Base-by-base conservation (phyloP, 345 rosid species). In the Sonneratia alba region DNA sequence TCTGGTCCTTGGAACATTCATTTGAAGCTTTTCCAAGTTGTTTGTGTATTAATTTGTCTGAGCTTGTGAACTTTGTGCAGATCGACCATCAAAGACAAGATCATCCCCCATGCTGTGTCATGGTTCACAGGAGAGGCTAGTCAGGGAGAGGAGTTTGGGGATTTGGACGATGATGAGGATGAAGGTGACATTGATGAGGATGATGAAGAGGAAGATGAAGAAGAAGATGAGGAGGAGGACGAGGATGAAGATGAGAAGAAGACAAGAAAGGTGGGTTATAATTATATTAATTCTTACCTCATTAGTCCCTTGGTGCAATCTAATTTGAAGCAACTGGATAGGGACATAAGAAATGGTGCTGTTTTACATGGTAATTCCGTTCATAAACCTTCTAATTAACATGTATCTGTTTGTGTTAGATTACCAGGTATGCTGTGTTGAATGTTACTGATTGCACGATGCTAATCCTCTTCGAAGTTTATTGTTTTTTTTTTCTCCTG, bases 191-290 rank as follows among this genome's bases (percentile, higher is more conserved):
- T 81, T 0, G 91, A 87, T 0, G 94, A 87, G 0, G 92, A 86
- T 0, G 92, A 91, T 0, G 91, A 85, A 0, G 92, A 87, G 0
- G 92, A 85, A 0, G 97, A 87, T 0, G 45, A 42, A 42, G 45
- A 42, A 4, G 45, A 42, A 42, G 56, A 49, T 12, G 97, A 91
- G 0, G 97, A 90, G 0, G 93, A 88, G 0, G 95, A 89, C 0
- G 97, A 87, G 0, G 93, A 89, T 0, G 97, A 86, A 0, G 91
- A 87, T 0, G 92, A 85, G 88, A 87, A 0, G 86, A 90, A 8
- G 89, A 85, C 0, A 85, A 83, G 4, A 85, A 82, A 70, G 83
- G 66, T 53, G 1, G 22, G 59, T 53, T 19, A 16, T 18, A 19
- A 18, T 53, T 21, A 1, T 18, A 19, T 21, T 16, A 19, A 4